phyloP scores from a whole-genome alignment of 1,284 basidiomycete genomes.

The Moesziomyces parantarcticus region DNA sequence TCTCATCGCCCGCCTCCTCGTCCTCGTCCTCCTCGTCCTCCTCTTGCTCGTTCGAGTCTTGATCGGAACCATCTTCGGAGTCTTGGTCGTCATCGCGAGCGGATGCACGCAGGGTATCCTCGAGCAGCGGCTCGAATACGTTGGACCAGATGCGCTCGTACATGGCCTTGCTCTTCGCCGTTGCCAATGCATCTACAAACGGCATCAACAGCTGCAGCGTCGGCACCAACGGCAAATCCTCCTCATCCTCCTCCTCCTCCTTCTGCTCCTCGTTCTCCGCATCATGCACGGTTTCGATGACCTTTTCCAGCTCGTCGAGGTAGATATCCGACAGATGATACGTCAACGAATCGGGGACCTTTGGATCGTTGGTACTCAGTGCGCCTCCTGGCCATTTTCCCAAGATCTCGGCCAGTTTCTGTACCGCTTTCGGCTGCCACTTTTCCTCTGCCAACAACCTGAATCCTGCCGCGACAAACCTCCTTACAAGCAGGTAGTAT shows the following conservation, averaged over 20 bases:
- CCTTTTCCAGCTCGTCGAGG: slow-evolving; percentile 87
- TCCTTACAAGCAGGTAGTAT: slow-evolving; percentile 91
- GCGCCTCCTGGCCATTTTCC: slow-evolving; percentile 20
- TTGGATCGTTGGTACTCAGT: slow-evolving; percentile 71
- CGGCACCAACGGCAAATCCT: slow-evolving; percentile 68
- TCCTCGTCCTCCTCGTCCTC: slow-evolving; percentile 17
- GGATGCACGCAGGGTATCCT: slow-evolving; percentile 42
- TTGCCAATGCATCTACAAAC: slow-evolving; percentile 78
- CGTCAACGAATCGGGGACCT: slow-evolving; percentile 76
- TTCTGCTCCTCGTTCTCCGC: slow-evolving; percentile 4
- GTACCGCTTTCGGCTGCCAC: slow-evolving; percentile 74
- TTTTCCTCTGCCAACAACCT: slow-evolving; percentile 77
- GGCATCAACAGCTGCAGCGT: slow-evolving; percentile 75
- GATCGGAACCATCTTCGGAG: neutral
- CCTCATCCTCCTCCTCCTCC: slow-evolving; percentile 10
- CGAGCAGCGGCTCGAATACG: slow-evolving; percentile 75
- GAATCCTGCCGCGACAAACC: slow-evolving; percentile 87
- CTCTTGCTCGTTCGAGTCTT: slow-evolving; percentile 13
- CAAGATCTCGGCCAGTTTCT: slow-evolving; percentile 23
- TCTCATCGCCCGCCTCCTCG: slow-evolving; percentile 35
- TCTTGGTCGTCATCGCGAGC: slow-evolving; percentile 15
- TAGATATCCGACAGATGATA: slow-evolving; percentile 90
- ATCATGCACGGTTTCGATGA: slow-evolving; percentile 60
- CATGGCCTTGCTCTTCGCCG: slow-evolving; percentile 74
- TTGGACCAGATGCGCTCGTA: slow-evolving; percentile 78